Base-by-base conservation (phyloP, 345 rosid species). In the Acer campestre region DNA sequence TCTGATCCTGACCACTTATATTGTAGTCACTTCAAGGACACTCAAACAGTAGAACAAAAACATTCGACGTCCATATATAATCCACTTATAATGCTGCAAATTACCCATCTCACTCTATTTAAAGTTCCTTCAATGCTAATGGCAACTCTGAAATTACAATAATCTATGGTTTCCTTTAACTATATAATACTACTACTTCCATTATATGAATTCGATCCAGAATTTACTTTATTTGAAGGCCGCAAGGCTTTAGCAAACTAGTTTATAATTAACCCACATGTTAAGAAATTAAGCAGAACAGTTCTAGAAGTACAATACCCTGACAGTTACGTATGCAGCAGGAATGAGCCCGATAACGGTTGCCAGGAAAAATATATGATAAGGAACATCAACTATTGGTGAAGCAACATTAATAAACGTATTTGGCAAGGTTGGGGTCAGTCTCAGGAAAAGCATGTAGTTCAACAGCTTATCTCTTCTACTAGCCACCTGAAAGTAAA, bases 321-420 rank as follows among this genome's bases (percentile, higher is more conserved):
- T 90, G 84, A 93, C 99, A 68, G 98, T 92, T 74, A 95, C 88
- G 82, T 80, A 95, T 18, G 98, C 97, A 80, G 97, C 98, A 70
- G 99, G 99, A 72, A 92, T 92, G 83, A 93, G 85, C 35, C 98
- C 99, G 12, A 95, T 86, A 68, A 91, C 80, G 35, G 99, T 92
- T 49, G 90, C 96, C 44, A 86, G 68, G 82, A 93, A 91, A 92
- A 95, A 95, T 66, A 85, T 95, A 83, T 92, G 97, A 73, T 89
- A 95, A 68, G 99, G 98, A 56, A 93, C 93, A 74, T 93, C 88
- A 40, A 95, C 98, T 67, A 89, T 95, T 0, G 98, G 99, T 44
- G 99, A 92, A 77, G 99, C 98, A 75, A 93, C 90, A 72, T 95
- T 95, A 31, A 95, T 93, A 78, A 95, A 95, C 29, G 97, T 92